Evolutionary conservation across 352 stramenopile species (phyloP).

Genomic region (Globisporangium nunn): DNA sequence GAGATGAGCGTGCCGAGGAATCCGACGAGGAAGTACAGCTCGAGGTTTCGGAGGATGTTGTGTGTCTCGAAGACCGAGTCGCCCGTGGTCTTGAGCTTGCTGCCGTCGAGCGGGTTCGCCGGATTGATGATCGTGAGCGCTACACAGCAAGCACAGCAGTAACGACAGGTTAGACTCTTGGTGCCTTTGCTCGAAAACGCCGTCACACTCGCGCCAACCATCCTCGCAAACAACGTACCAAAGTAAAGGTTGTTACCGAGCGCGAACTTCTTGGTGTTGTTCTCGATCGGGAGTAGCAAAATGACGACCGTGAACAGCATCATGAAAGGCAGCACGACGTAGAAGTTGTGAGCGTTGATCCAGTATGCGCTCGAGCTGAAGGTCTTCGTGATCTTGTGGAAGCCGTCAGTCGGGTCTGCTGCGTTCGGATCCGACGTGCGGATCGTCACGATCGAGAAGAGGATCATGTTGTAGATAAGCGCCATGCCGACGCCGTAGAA

Average conservation of each 20-base stretch:
- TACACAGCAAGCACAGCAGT: slow-evolving; percentile 10
- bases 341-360: slow-evolving; percentile 73
- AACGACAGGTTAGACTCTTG: too few species aligned
- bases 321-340: slow-evolving; percentile 60
- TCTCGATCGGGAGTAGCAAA: slow-evolving; percentile 59
- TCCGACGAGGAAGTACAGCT: slow-evolving; percentile 72
- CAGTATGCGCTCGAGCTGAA: slow-evolving; percentile 60
- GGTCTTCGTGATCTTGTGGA: slow-evolving; percentile 50
- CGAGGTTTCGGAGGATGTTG: slow-evolving; percentile 69
- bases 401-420: slow-evolving; percentile 32
- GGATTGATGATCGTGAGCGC: slow-evolving; percentile 73
- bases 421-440: slow-evolving; percentile 27
- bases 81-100: slow-evolving; percentile 36
- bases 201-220: neutral
- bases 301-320: slow-evolving; percentile 64
- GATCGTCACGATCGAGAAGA: slow-evolving; percentile 44
- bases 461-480: slow-evolving; percentile 70
- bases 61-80: slow-evolving; percentile 43
- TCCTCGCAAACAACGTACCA: slow-evolving; percentile 23
- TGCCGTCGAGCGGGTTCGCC: slow-evolving; percentile 37
- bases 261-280: slow-evolving; percentile 84
- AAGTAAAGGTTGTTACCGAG: slow-evolving; percentile 83
- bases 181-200: neutral
- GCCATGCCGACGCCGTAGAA: slow-evolving; percentile 77
- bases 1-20: slow-evolving; percentile 66